A percentile compares a stretch with the other conserved stretches of the same genome.
These are phyloP conservation scores for Suillus clintonianus DNA, from an alignment of 768 basidiomycete genomes.

Conservation along the genomic window DNA sequence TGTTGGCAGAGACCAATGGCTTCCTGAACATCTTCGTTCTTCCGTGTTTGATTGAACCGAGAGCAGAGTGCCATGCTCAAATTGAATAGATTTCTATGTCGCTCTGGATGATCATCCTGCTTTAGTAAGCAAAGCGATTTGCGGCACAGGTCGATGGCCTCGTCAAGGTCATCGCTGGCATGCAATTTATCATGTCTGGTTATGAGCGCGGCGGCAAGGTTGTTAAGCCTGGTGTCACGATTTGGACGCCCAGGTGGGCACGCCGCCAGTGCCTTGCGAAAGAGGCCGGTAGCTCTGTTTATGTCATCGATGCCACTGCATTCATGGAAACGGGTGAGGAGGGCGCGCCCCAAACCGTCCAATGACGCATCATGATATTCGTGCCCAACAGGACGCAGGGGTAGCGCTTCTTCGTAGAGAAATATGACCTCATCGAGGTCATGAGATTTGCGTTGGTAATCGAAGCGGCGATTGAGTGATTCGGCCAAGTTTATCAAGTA, in stretches of 20 bases:
- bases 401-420: slow-evolving; percentile 6
- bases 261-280: slow-evolving; percentile 13
- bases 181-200: neutral
- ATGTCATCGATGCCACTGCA: slow-evolving; percentile 11
- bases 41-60: neutral
- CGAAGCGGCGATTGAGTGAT: slow-evolving; percentile 11
- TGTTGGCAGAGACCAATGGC: neutral
- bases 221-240: slow-evolving; percentile 5
- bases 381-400: slow-evolving; percentile 5
- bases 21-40: neutral
- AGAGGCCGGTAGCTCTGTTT: slow-evolving; percentile 12
- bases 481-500: slow-evolving; percentile 19
- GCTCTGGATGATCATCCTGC: neutral
- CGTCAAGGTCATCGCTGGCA: neutral
- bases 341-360: slow-evolving; percentile 15
- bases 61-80: neutral
- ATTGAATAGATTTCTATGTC: neutral
- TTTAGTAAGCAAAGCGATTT: neutral
- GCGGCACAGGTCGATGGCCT: neutral
- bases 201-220: slow-evolving; percentile 7
- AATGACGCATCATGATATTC: slow-evolving; percentile 4
- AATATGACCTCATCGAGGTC: slow-evolving; percentile 20
- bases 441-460: slow-evolving; percentile 8
- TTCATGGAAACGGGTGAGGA: slow-evolving; percentile 14
- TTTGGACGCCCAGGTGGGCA: slow-evolving; percentile 15